Percentiles rank a stretch among this genome's conserved stretches.
phyloP scores from a whole-genome alignment of 371 early-diverging fungal species.

The Saksenaea oblongispora region DNA sequence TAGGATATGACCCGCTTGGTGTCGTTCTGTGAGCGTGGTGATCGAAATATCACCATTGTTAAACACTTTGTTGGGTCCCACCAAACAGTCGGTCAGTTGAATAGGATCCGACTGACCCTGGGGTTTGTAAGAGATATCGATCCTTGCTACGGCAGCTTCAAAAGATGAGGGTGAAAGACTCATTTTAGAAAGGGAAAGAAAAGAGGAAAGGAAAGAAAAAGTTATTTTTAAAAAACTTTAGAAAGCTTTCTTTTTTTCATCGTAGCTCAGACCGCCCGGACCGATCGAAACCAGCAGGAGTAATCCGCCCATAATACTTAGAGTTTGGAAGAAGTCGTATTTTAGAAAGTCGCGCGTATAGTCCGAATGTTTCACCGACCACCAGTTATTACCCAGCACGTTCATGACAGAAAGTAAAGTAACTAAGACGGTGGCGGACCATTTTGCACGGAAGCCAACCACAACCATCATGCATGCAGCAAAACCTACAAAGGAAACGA shows the following conservation, averaged over 20 bases:
- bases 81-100: slow-evolving; percentile 16
- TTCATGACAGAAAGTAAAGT: slow-evolving; percentile 85
- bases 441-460: slow-evolving; percentile 94
- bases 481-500: slow-evolving; percentile 70
- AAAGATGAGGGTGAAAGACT: slow-evolving; percentile 23
- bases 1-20: slow-evolving; percentile 14
- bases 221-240: slow-evolving; percentile 31
- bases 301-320: slow-evolving; percentile 93
- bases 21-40: slow-evolving; percentile 10
- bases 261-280: slow-evolving; percentile 88
- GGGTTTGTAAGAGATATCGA: slow-evolving; percentile 24
- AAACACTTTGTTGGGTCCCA: slow-evolving; percentile 20
- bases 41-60: slow-evolving; percentile 18
- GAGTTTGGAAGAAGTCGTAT: slow-evolving; percentile 98
- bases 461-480: slow-evolving; percentile 89
- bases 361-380: slow-evolving; percentile 77
- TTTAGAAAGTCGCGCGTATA: slow-evolving; percentile 86
- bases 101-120: slow-evolving; percentile 13
- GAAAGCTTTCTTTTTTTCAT: slow-evolving; percentile 93
- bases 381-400: slow-evolving; percentile 92
- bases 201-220: neutral
- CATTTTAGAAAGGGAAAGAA: slow-evolving; percentile 8
- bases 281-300: slow-evolving; percentile 87
- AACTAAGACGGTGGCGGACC: slow-evolving; percentile 87
- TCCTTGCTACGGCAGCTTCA: slow-evolving; percentile 14